phyloP scores from a whole-genome alignment of 2,329 filamentous ascomycete species.

The Reticulascus tulasneorum region DNA sequence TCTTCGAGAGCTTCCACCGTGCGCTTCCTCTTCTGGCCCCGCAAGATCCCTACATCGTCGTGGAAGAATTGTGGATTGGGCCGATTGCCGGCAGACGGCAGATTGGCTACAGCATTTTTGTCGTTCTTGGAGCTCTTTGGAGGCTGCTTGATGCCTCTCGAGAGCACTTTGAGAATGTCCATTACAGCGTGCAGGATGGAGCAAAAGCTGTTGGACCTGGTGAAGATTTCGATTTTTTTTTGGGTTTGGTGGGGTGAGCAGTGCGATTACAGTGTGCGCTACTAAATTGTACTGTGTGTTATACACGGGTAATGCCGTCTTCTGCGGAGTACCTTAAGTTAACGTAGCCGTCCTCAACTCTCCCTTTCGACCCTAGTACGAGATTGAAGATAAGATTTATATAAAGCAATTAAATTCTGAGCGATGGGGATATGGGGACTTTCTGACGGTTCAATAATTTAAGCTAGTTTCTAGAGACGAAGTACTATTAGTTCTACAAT shows the following conservation, averaged over 20 bases:
- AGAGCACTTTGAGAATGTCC: conserved; percentile 72
- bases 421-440: too few species aligned
- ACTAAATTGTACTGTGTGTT: too few species aligned
- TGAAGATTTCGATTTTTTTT: neutral
- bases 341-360: too few species aligned
- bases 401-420: too few species aligned
- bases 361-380: too few species aligned
- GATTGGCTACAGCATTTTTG: conserved; percentile 31
- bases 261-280: neutral
- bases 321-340: too few species aligned
- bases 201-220: neutral
- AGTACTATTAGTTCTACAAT: too few species aligned
- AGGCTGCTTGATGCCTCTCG: conserved; percentile 61
- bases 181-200: conserved; percentile 34
- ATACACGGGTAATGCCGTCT: too few species aligned
- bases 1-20: conserved; percentile 27
- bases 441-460: too few species aligned
- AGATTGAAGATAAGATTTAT: too few species aligned
- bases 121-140: conserved; percentile 30
- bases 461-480: too few species aligned
- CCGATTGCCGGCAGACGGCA: conserved; percentile 62
- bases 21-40: conserved; percentile 55
- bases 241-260: neutral
- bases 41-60: conserved; percentile 41
- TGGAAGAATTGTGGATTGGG: conserved; percentile 68